A percentile compares a stretch with the other conserved stretches of the same genome.
Evolutionary conservation across 139 green algal species (phyloP).

Genomic region (Astrephomene gubernaculifera): DNA sequence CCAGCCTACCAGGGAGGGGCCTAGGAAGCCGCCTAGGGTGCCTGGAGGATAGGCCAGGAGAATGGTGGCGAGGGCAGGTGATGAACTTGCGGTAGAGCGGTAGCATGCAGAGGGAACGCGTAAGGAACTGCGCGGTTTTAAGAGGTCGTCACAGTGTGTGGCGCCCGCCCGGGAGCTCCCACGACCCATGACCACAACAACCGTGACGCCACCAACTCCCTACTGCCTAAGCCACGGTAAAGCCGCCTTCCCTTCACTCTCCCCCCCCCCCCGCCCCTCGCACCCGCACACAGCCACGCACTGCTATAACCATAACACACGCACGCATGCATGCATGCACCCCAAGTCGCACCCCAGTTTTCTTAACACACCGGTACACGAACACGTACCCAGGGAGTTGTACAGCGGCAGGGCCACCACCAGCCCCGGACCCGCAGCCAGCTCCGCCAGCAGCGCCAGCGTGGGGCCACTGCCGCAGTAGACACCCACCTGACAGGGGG

Average conservation of each 20-base stretch:
- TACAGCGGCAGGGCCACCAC: slow-evolving; percentile 51
- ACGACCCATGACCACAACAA: not conserved
- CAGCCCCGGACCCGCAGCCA: slow-evolving; percentile 44
- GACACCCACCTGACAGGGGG: slow-evolving; percentile 13
- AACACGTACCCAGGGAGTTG: slow-evolving; percentile 45
- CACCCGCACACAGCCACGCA: not conserved
- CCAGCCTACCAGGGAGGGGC: slow-evolving; percentile 25
- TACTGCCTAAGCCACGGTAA: not conserved
- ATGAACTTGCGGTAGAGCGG: not conserved
- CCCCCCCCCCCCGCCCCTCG: too few relatives aligned
- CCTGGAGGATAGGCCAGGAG: not conserved
- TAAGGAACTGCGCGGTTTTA: not conserved
- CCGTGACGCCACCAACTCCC: not conserved
- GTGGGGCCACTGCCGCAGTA: slow-evolving; percentile 29
- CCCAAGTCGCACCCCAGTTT: not conserved
- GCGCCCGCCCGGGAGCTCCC: not conserved
- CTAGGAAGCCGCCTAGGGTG: slow-evolving; percentile 41
- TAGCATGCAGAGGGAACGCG: not conserved
- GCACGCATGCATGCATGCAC: not conserved
- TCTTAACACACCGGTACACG: too few relatives aligned
- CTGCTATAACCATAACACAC: not conserved
- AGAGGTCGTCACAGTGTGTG: not conserved
- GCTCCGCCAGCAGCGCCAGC: slow-evolving; percentile 35
- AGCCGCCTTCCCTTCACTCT: not conserved
- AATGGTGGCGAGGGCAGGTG: not conserved